Conservation (phyloP, 345 rosid species). For the Citrus maxima region DNA sequence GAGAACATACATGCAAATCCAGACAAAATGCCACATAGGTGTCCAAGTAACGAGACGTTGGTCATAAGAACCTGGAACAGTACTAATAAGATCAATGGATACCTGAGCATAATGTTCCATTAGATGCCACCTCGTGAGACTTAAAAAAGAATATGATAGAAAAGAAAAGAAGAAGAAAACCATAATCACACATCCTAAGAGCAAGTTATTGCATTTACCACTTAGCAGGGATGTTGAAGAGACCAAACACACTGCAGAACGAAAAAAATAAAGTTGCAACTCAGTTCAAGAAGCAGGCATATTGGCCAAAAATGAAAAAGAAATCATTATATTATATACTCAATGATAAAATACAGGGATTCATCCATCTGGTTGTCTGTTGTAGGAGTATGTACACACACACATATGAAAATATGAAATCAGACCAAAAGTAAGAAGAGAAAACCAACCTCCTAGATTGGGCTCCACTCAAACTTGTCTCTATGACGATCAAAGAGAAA, state of each 20-base stretch:
- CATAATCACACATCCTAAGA: constrained; percentile 11
- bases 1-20: constrained; percentile 82
- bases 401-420: neutral
- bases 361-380: neutral
- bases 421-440: neutral
- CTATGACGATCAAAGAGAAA: constrained; percentile 91
- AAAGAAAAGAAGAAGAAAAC: neutral
- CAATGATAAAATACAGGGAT: neutral
- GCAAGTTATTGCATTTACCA: constrained; percentile 45
- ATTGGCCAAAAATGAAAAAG: neutral
- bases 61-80: constrained; percentile 86
- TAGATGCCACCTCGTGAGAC: constrained; percentile 6
- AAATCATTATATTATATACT: neutral
- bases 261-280: constrained; percentile 1
- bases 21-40: constrained; percentile 90
- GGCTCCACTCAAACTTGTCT: constrained; percentile 92
- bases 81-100: constrained; percentile 76
- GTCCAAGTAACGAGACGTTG: constrained; percentile 94
- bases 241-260: constrained; percentile 90
- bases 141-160: constrained; percentile 4
- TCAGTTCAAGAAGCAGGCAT: constrained; percentile 8
- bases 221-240: constrained; percentile 91
- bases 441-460: constrained; percentile 73
- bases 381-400: no score
- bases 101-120: constrained; percentile 48